Percentiles rank a stretch among this genome's conserved stretches.
Evolutionary conservation across 1,284 basidiomycete genomes (phyloP).

Genomic region (Sporisorium iseilematis-ciliati): DNA sequence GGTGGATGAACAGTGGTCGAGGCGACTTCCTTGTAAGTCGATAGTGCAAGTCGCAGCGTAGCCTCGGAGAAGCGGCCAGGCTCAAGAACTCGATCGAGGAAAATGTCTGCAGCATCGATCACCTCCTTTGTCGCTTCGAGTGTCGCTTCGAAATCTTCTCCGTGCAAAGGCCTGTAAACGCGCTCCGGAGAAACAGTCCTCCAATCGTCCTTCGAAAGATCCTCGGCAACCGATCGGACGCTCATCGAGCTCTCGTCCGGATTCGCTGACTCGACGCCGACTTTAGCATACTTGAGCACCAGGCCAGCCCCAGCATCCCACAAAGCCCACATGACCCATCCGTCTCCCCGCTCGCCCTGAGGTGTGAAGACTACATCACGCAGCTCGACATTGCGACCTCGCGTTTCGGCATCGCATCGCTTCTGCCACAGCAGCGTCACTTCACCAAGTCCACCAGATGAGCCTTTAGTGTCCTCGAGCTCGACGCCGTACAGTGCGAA

Average conservation of each 20-base stretch:
- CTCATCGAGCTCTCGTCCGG: conserved; percentile 36
- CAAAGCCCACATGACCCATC: conserved; percentile 61
- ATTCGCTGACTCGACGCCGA: conserved; percentile 42
- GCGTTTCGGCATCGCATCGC: conserved; percentile 54
- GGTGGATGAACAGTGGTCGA: conserved; percentile 20
- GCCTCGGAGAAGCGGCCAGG: conserved; percentile 57
- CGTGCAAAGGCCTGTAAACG: conserved; percentile 57
- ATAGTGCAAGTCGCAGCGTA: conserved; percentile 40
- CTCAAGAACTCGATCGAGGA: conserved; percentile 59
- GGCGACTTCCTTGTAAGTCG: conserved; percentile 36
- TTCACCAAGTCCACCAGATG: conserved; percentile 60
- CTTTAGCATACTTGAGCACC: conserved; percentile 50
- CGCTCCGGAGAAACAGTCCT: conserved; percentile 46
- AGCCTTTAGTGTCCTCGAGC: conserved; percentile 56
- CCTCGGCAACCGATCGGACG: conserved; percentile 29
- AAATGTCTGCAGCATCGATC: conserved; percentile 51
- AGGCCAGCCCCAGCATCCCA: conserved; percentile 63
- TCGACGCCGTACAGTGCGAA: conserved; percentile 63
- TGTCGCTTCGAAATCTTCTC: conserved; percentile 57
- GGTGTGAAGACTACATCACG: conserved; percentile 58
- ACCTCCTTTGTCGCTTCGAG: conserved; percentile 42
- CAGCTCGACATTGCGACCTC: conserved; percentile 59
- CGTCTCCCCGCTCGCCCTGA: conserved; percentile 27
- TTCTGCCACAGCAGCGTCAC: conserved; percentile 62
- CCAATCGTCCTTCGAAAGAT: conserved; percentile 49